A percentile compares a stretch with the other conserved stretches of the same genome.
Conservation (phyloP, 108 stramenopile species). For the Hondaea fermentalgiana region DNA sequence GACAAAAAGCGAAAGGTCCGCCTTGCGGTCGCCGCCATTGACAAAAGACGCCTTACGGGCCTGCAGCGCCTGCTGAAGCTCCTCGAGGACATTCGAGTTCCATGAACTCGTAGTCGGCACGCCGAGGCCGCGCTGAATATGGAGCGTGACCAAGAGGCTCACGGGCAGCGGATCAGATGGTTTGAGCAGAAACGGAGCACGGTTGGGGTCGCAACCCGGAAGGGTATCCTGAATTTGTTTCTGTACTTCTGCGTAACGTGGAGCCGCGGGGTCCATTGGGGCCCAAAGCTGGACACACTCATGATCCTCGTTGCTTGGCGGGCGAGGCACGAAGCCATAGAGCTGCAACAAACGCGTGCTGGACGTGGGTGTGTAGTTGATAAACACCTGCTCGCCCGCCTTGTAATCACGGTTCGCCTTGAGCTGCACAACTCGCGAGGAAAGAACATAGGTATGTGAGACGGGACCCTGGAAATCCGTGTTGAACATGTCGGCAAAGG, state of each 20-base stretch:
- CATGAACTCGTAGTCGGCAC: neutral
- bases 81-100: neutral
- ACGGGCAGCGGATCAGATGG: neutral
- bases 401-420: neutral
- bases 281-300: conserved; percentile 3
- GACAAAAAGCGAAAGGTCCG: neutral
- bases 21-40: neutral
- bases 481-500: conserved; percentile 6
- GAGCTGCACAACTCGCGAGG: neutral
- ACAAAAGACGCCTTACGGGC: neutral
- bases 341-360: neutral
- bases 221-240: neutral
- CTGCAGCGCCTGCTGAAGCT: neutral
- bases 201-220: neutral
- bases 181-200: neutral
- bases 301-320: neutral
- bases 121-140: neutral
- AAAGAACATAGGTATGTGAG: neutral
- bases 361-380: conserved; percentile 10
- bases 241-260: neutral
- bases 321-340: neutral
- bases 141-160: neutral
- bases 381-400: neutral
- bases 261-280: neutral
- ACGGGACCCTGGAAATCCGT: conserved; percentile 5